A percentile compares a stretch with the other conserved stretches of the same genome.
These are phyloP conservation scores for Ramichloridium luteum DNA, from an alignment of 2,329 filamentous ascomycete species.

Conservation along the genomic window DNA sequence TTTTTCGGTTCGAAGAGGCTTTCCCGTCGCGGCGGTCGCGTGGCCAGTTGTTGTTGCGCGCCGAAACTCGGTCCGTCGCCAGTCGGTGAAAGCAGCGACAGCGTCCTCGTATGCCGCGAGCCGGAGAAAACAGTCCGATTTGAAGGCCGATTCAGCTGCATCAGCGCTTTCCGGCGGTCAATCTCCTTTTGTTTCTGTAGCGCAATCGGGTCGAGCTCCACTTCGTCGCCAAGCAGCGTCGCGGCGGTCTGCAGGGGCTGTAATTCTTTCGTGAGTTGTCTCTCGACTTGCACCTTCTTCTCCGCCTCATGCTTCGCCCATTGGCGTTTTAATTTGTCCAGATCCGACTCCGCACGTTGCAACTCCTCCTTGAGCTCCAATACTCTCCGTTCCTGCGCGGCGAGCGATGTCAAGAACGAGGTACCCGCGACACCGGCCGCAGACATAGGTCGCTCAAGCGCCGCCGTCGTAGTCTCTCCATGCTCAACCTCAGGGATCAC, in stretches of 20 bases:
- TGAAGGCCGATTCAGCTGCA: conserved; percentile 36
- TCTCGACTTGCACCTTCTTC: conserved; percentile 59
- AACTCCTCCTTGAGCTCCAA: conserved; percentile 86
- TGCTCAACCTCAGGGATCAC: too few species aligned
- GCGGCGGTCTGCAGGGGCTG: conserved; percentile 39
- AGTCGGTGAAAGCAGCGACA: conserved; percentile 70
- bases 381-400: conserved; percentile 80
- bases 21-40: conserved; percentile 16
- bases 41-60: background rate
- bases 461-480: too few species aligned
- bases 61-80: conserved; percentile 9
- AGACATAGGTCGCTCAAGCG: too few species aligned
- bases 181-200: conserved; percentile 46
- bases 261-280: conserved; percentile 45
- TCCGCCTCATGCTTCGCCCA: conserved; percentile 68
- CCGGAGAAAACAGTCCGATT: conserved; percentile 51
- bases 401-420: conserved; percentile 74
- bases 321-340: conserved; percentile 66
- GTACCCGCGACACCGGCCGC: too few species aligned
- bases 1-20: conserved; percentile 8
- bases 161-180: conserved; percentile 59
- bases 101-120: conserved; percentile 48
- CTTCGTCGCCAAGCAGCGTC: conserved; percentile 7
- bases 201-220: conserved; percentile 36
- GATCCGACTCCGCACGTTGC: conserved; percentile 64